Evolutionary conservation across 768 basidiomycete genomes (phyloP).

Genomic region (Panus rudis): DNA sequence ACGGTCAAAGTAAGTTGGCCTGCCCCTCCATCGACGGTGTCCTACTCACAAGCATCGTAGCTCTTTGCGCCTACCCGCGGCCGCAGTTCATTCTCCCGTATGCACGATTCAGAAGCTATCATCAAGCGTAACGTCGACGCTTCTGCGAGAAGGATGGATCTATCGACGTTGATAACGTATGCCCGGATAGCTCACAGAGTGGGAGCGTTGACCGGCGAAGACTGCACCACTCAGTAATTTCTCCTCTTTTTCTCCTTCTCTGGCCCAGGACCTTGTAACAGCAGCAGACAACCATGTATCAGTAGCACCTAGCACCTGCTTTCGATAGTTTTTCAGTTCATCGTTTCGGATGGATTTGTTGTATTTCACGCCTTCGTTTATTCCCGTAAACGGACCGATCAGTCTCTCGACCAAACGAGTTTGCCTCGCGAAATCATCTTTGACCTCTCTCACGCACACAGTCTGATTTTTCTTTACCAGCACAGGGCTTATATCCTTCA

Average conservation of each 20-base stretch:
- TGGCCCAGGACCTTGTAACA: too few relatives aligned
- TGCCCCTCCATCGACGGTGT: not conserved
- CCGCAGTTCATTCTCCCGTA: slow-evolving; percentile 46
- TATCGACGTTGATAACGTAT: slow-evolving; percentile 25
- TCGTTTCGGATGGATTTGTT: too few relatives aligned
- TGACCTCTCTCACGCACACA: too few relatives aligned
- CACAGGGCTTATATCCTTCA: too few relatives aligned
- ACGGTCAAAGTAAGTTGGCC: slow-evolving; percentile 62
- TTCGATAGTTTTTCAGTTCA: too few relatives aligned
- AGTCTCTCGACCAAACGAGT: too few relatives aligned
- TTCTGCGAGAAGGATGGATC: slow-evolving; percentile 20
- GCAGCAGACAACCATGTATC: too few relatives aligned
- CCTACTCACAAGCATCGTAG: slow-evolving; percentile 27
- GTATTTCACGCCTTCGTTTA: too few relatives aligned
- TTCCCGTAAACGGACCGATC: too few relatives aligned
- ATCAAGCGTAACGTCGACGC: slow-evolving; percentile 45
- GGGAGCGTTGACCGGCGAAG: slow-evolving; percentile 2
- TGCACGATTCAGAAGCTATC: slow-evolving; percentile 45
- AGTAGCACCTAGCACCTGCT: too few relatives aligned
- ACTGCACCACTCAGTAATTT: slow-evolving; percentile 1
- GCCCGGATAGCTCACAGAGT: slow-evolving; percentile 16
- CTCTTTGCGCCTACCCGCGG: slow-evolving; percentile 55
- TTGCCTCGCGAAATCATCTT: too few relatives aligned
- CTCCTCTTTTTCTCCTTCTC: not conserved
- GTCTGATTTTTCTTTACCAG: too few relatives aligned